Percentiles rank a stretch among this genome's conserved stretches.
These are phyloP conservation scores for Alternaria novae-zelandiae DNA, from an alignment of 2,329 filamentous ascomycete genomes.

Conservation along the genomic window DNA sequence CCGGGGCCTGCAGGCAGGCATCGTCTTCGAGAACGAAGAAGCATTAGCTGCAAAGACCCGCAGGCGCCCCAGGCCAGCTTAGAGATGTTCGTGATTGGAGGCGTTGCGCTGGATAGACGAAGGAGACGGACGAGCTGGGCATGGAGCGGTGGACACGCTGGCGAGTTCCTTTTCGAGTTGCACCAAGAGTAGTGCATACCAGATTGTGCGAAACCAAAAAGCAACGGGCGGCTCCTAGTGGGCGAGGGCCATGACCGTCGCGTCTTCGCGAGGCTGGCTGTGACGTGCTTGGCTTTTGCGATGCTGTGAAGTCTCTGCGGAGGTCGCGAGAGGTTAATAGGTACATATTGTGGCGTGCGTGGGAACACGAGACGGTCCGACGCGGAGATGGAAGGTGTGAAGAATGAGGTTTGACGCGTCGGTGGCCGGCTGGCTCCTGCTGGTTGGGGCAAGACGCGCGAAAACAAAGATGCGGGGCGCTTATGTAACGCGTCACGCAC, in stretches of 20 bases:
- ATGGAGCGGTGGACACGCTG: background rate
- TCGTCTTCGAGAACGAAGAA: slow-evolving; percentile 13
- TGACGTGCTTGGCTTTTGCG: background rate
- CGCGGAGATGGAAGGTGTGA: background rate
- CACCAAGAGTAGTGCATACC: background rate
- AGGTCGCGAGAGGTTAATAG: slow-evolving; percentile 6
- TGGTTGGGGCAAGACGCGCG: background rate
- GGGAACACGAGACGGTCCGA: slow-evolving; percentile 11
- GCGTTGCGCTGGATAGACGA: background rate
- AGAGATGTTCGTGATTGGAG: background rate
- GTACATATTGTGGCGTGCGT: slow-evolving; percentile 23
- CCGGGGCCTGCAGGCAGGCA: slow-evolving; percentile 25
- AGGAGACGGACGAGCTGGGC: background rate
- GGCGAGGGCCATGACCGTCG: background rate
- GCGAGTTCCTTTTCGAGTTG: slow-evolving; percentile 2
- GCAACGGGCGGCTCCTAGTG: slow-evolving; percentile 1
- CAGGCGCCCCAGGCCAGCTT: background rate
- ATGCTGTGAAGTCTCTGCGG: background rate
- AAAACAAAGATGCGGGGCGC: background rate
- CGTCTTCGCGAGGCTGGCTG: slow-evolving; percentile 5
- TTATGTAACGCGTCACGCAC: slow-evolving; percentile 3
- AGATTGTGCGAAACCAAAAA: slow-evolving; percentile 2
- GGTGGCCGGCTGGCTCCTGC: background rate
- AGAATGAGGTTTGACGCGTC: slow-evolving; percentile 5
- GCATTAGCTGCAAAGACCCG: slow-evolving; percentile 11